Percentiles rank a stretch among this genome's conserved stretches.
phyloP scores from a whole-genome alignment of 257 asterid species.

The Solanum megistacrolobum region DNA sequence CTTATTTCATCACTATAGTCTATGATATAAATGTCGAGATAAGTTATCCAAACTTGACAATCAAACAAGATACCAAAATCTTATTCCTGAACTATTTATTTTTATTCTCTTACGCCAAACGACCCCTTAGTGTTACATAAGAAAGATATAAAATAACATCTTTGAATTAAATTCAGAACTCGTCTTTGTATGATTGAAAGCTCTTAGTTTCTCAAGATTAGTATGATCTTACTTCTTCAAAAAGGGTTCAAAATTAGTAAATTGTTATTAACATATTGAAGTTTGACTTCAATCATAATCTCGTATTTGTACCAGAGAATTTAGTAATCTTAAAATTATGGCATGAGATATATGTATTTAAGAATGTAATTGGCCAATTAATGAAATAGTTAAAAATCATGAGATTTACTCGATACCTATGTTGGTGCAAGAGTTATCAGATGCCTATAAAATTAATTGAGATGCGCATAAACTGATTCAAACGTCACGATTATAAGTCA shows the following conservation, averaged over 20 bases:
- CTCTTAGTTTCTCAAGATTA: neutral
- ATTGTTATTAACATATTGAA: neutral
- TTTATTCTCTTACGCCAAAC: no score
- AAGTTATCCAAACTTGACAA: no score
- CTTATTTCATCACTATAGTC: no score
- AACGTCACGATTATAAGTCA: fast-evolving
- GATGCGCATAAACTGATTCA: neutral
- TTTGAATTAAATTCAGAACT: neutral
- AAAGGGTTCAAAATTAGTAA: neutral
- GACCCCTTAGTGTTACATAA: no score
- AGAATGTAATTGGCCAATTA: neutral
- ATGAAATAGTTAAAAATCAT: neutral
- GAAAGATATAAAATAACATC: no score
- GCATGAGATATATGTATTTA: neutral
- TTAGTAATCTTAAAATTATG: neutral
- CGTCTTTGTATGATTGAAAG: neutral
- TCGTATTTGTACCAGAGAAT: neutral
- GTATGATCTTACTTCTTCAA: neutral
- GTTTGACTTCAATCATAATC: neutral
- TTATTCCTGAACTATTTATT: no score
- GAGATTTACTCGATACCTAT: neutral
- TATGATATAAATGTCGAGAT: neutral
- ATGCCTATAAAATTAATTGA: neutral
- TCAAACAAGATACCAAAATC: no score
- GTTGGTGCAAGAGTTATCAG: neutral